phyloP scores from a whole-genome alignment of 768 basidiomycete species.

The Hydnomerulius pinastri region DNA sequence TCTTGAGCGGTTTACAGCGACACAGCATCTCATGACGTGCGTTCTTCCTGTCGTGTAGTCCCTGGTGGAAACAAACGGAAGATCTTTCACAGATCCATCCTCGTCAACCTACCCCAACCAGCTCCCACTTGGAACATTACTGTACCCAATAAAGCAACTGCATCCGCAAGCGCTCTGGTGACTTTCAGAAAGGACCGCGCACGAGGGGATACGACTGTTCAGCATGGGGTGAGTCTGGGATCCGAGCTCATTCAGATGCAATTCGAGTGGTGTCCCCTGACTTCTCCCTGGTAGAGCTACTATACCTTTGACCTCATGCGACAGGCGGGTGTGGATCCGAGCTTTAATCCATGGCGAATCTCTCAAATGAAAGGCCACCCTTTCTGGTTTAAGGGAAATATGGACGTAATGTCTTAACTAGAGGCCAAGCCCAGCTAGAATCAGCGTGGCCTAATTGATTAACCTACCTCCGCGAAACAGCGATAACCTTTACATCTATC shows the following conservation, averaged over 20 bases:
- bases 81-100: conserved; percentile 16
- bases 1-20: conserved; percentile 22
- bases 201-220: conserved; percentile 22
- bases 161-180: conserved; percentile 25
- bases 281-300: conserved; percentile 12
- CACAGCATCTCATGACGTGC: conserved; percentile 27
- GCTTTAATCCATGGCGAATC: conserved; percentile 27
- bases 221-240: conserved; percentile 23
- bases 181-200: conserved; percentile 26
- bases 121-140: conserved; percentile 19
- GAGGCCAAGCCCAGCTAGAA: neutral
- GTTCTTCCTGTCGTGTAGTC: neutral
- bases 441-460: neutral
- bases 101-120: conserved; percentile 30
- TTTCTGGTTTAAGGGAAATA: conserved; percentile 29
- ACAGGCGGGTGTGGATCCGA: conserved; percentile 9
- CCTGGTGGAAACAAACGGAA: neutral
- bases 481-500: too few relatives aligned
- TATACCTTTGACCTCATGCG: conserved; percentile 29
- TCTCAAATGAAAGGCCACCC: conserved; percentile 28
- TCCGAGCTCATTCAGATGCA: neutral
- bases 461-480: too few relatives aligned
- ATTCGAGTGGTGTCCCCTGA: neutral
- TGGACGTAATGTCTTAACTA: conserved; percentile 22
- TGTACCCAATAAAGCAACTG: conserved; percentile 18